phyloP scores from a whole-genome alignment of 805 yeast species.

The Candida easanensis region DNA sequence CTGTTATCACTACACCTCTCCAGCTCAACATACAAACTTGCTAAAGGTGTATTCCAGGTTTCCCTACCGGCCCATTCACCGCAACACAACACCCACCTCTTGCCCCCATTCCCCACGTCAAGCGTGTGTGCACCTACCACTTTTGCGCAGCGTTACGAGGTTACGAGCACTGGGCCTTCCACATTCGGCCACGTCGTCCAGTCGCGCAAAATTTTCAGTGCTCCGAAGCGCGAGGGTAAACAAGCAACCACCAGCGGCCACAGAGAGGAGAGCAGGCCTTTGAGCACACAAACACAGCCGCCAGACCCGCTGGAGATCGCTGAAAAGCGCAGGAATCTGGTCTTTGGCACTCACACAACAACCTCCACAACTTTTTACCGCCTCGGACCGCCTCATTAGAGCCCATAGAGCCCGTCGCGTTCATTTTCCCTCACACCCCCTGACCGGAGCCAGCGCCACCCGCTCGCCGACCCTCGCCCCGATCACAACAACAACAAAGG shows the following conservation, averaged over 20 bases:
- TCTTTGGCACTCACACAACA: neutral
- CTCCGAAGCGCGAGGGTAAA: neutral
- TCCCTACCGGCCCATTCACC: too few species aligned
- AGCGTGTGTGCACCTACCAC: neutral
- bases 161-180: neutral
- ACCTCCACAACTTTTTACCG: neutral
- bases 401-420: neutral
- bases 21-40: too few species aligned
- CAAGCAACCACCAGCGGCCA: constrained; percentile 1
- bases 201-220: neutral
- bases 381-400: neutral
- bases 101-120: too few species aligned
- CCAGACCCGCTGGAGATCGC: neutral
- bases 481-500: neutral
- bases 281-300: neutral
- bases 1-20: too few species aligned
- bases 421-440: neutral
- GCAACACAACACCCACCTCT: too few species aligned
- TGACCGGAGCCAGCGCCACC: constrained; percentile 5
- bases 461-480: neutral
- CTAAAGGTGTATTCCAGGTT: too few species aligned
- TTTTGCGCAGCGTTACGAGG: neutral
- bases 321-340: neutral
- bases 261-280: neutral
- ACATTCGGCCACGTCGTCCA: neutral